These are phyloP conservation scores for Amanita muscaria DNA, from an alignment of 768 basidiomycete genomes.

Conservation along the genomic window DNA sequence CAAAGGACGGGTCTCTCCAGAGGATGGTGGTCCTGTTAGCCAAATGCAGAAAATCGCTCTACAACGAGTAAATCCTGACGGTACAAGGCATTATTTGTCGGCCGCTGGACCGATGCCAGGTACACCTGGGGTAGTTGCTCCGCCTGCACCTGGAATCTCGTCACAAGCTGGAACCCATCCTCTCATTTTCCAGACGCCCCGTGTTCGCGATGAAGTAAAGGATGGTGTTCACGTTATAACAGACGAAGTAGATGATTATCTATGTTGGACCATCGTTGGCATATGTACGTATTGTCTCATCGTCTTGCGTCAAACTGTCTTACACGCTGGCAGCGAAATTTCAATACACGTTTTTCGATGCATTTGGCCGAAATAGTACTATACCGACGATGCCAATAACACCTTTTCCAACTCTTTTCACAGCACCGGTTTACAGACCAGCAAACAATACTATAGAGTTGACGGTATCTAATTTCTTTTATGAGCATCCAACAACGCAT, in stretches of 20 bases:
- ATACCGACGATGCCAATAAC: slow-evolving; percentile 79
- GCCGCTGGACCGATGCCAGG: slow-evolving; percentile 82
- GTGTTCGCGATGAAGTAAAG: slow-evolving; percentile 74
- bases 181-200: slow-evolving; percentile 69
- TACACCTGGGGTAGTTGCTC: slow-evolving; percentile 56
- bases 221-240: slow-evolving; percentile 67
- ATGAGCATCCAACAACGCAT: slow-evolving; percentile 58
- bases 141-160: slow-evolving; percentile 68
- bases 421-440: slow-evolving; percentile 66
- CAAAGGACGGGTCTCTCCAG: slow-evolving; percentile 78
- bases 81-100: slow-evolving; percentile 79
- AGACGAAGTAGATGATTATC: slow-evolving; percentile 90
- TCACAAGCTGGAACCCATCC: slow-evolving; percentile 76
- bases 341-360: slow-evolving; percentile 91
- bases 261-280: slow-evolving; percentile 94
- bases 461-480: slow-evolving; percentile 84
- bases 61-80: slow-evolving; percentile 74
- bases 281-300: slow-evolving; percentile 56
- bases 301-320: neutral
- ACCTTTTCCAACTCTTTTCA: slow-evolving; percentile 83
- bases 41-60: slow-evolving; percentile 97
- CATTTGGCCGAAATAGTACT: slow-evolving; percentile 69
- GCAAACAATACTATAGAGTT: slow-evolving; percentile 70
- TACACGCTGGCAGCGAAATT: slow-evolving; percentile 59
- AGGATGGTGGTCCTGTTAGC: slow-evolving; percentile 87